Base-by-base conservation (phyloP, 805 yeast species). In the Hanseniaspora lachancei region DNA sequence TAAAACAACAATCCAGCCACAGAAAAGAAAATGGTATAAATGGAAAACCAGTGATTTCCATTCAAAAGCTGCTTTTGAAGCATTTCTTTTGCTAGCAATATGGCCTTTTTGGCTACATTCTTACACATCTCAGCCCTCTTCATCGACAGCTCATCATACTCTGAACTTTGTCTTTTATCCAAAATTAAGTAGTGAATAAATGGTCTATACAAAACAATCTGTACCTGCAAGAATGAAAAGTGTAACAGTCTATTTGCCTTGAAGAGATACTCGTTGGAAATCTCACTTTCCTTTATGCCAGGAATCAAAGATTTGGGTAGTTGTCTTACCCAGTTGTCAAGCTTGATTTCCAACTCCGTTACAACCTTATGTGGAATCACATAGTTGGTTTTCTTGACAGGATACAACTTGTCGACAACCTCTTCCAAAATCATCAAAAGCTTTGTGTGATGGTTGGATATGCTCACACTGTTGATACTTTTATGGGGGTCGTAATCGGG, bases 21-120 rank as follows among this genome's bases (percentile, higher is more conserved):
- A 1, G 95, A 82, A 66, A 86, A 89, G 66, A 89, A 89, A n/a
- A 89, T 84, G 0, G 96, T 88, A 67, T 89, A 89, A 66, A 85
- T 82, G n/a, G 93, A 83, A 64, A 87, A 89, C 96, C 96, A 88
- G 66, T 89, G 89, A 0, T 95, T 86, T 1, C 96, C 96, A 60
- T 86, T 80, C 57, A 89, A 71, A 62, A 86, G 72, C 58, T 84
- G 77, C 58, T 80, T 79, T 59, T 78, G 76, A 57, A 85, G 79
- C 86, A 89, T 80, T 59, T 84, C 88, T 62, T 85, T 80, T 0
- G 95, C 89, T 57, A 88, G 67, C 62, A 82, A 78, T 16, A 89
- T 86, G 29, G 84, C 95, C 62, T 83, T 77, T 58, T 95, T 74
- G 0, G 96, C 87, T 5, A 87, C 88, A 57, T 82, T 82, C 55